These are phyloP conservation scores for Inga leiocalycina DNA, from an alignment of 306 rosid genomes.

Conservation along the genomic window DNA sequence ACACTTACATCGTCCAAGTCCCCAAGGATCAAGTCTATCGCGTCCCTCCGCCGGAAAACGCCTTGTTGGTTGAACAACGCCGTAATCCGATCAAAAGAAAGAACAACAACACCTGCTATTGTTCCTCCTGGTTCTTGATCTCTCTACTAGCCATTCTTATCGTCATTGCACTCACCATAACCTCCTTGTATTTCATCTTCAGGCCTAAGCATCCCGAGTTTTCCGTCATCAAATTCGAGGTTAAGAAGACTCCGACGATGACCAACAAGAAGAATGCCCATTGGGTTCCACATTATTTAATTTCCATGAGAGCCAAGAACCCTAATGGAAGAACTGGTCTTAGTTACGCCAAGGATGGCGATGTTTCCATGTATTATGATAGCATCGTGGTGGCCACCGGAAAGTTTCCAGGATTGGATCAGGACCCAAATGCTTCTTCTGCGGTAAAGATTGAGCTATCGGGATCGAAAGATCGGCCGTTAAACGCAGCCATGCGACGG, in stretches of 20 bases:
- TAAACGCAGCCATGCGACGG: conserved; percentile 20
- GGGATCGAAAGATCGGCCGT: conserved; percentile 9
- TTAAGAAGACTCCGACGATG: not conserved
- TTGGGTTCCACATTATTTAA: conserved; percentile 10
- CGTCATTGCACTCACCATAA: not conserved
- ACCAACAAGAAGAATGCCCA: not conserved
- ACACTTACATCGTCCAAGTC: conserved; percentile 51
- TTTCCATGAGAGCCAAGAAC: conserved; percentile 34
- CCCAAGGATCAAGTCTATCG: conserved; percentile 53
- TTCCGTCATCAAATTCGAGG: conserved; percentile 5
- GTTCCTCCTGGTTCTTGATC: not conserved
- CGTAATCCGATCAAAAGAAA: not conserved
- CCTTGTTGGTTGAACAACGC: conserved; percentile 14
- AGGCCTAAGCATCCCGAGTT: conserved; percentile 34
- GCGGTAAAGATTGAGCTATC: conserved; percentile 1
- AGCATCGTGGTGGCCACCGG: conserved; percentile 31
- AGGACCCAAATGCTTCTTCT: not conserved
- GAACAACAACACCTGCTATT: not conserved
- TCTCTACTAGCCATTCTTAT: not conserved
- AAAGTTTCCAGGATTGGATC: conserved; percentile 25
- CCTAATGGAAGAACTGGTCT: conserved; percentile 23
- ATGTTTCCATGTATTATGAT: conserved; percentile 1
- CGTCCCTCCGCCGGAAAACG: conserved; percentile 49
- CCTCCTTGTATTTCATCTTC: conserved; percentile 16
- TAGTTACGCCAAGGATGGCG: not conserved